Conservation (phyloP, 73 alveolate species). For the Uronychia binucleata region DNA sequence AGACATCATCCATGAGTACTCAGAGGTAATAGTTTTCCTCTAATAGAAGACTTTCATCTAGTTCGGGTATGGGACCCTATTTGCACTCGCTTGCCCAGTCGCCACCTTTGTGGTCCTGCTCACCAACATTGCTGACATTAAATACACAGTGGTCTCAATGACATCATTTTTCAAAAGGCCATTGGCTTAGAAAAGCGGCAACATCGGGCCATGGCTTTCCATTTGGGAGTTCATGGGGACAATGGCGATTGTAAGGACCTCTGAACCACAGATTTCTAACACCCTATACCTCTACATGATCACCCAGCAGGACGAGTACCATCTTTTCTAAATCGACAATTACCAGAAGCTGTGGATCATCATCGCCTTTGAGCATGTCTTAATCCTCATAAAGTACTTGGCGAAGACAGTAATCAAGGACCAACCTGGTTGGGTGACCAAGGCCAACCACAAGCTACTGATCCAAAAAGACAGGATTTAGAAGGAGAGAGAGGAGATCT, state of each 20-base stretch:
- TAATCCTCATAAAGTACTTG: conserved; percentile 9
- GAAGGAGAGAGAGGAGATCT: not conserved
- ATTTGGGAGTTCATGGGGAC: conserved; percentile 45
- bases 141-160: not conserved
- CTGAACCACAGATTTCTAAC: not conserved
- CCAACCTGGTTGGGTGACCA: conserved; percentile 50
- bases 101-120: conserved; percentile 27
- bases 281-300: conserved; percentile 13
- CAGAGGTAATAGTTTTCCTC: conserved; percentile 18
- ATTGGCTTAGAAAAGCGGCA: not conserved
- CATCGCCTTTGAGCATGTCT: conserved; percentile 46
- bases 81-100: conserved; percentile 55
- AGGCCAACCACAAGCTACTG: not conserved
- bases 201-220: conserved; percentile 56
- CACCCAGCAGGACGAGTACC: not conserved
- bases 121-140: conserved; percentile 33
- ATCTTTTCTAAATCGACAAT: not conserved
- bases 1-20: conserved; percentile 25
- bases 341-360: conserved; percentile 24
- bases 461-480: not conserved
- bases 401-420: conserved; percentile 2
- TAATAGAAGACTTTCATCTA: conserved; percentile 14
- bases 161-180: conserved; percentile 21
- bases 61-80: conserved; percentile 42
- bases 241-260: conserved; percentile 14